These are phyloP conservation scores for Penicillium egyptiacum DNA, from an alignment of 495 filamentous ascomycete species.

Conservation along the genomic window DNA sequence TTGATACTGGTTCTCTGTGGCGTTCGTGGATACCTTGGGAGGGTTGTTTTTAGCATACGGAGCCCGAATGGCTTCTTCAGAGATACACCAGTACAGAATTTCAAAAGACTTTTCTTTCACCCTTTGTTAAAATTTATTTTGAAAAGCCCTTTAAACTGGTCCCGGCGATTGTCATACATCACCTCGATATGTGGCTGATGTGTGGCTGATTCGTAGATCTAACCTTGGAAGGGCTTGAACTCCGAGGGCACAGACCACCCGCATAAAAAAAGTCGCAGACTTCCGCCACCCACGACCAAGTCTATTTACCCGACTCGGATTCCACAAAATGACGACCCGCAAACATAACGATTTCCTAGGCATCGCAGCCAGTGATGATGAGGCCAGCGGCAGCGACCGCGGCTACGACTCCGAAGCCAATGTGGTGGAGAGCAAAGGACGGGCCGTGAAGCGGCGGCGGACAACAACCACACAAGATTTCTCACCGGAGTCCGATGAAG, in stretches of 20 bases:
- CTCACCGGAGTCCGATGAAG: constrained; percentile 46
- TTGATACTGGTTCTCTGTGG: constrained; percentile 12
- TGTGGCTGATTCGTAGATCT: background rate
- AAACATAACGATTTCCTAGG: constrained; percentile 78
- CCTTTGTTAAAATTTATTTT: background rate
- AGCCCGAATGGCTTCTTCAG: constrained; percentile 13
- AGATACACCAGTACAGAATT: constrained; percentile 20
- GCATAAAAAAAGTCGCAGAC: constrained; percentile 28
- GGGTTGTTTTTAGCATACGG: constrained; percentile 18
- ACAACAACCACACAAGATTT: constrained; percentile 44
- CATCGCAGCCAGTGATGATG: constrained; percentile 63
- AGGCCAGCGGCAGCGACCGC: constrained; percentile 44
- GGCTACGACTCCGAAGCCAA: constrained; percentile 70
- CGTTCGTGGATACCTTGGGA: constrained; percentile 21
- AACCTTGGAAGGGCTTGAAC: background rate
- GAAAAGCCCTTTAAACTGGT: background rate
- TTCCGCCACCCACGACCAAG: constrained; percentile 4
- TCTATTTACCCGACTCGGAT: background rate
- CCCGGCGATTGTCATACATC: no score
- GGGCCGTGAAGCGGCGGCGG: constrained; percentile 63
- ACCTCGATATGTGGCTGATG: background rate
- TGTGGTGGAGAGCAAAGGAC: constrained; percentile 62
- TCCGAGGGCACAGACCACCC: constrained; percentile 28
- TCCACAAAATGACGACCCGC: constrained; percentile 57
- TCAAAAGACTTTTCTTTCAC: background rate